Conservation (phyloP, 202 grass and related monocot species). For the Eragrostis tef region DNA sequence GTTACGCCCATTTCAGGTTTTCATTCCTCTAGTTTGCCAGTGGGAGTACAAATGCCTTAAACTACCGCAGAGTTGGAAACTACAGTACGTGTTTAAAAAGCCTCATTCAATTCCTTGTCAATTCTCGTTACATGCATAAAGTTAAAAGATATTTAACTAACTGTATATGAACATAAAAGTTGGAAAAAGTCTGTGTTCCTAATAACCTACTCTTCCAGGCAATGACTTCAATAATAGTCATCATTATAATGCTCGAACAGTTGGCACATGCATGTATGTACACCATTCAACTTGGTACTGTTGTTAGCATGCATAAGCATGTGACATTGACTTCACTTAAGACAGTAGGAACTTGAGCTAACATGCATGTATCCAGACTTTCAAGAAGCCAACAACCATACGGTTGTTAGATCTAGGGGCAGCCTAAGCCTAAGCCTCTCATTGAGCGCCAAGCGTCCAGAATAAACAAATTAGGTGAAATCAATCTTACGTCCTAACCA, state of each 20-base stretch:
- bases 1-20: neutral
- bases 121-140: neutral
- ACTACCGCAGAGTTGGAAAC: neutral
- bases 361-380: slow-evolving; percentile 4
- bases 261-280: neutral
- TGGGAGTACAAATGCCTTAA: neutral
- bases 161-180: neutral
- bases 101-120: neutral
- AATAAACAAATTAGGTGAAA: neutral
- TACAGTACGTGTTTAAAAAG: neutral
- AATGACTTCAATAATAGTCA: neutral
- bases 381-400: slow-evolving; percentile 18
- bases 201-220: neutral
- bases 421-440: neutral
- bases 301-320: slow-evolving; percentile 8
- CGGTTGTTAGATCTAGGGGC: slow-evolving; percentile 8
- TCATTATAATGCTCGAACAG: neutral
- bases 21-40: neutral
- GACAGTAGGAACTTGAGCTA: slow-evolving; percentile 21
- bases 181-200: neutral
- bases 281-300: neutral
- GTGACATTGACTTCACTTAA: slow-evolving; percentile 7
- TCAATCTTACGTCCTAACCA: neutral
- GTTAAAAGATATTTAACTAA: neutral
- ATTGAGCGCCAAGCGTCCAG: neutral